Base-by-base conservation (phyloP, 108 stramenopile genomes). In the Mayamaea pseudoterrestris region DNA sequence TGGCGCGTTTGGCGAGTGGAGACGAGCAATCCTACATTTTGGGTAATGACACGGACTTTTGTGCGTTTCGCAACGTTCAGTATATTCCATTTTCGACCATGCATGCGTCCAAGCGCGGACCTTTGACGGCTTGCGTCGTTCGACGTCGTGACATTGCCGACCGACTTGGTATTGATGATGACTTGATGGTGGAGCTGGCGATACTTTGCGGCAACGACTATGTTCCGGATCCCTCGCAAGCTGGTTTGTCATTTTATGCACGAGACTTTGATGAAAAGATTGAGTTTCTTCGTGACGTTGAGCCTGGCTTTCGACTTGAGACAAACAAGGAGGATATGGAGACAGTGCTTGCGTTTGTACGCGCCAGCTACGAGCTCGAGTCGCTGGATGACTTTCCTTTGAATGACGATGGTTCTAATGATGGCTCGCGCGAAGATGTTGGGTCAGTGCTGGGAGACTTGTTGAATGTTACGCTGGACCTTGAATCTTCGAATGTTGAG, bases 201-300 rank as follows among this genome's bases (percentile, higher is more conserved):
- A 73, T 78, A 27, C 32, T 73, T 5, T 17, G 70, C 45, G 76
- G 76, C 0, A 78, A 78, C 51, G 76, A 78, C 34, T 78, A 70
- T 27, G 41, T 42, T 8, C 37, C 37, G 12, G 12, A 34, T 8
- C 12, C 32, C 8, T 11, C 32, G 12, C 32, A 34, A 7, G 20
- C 24, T 21, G 44, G n/a, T 26, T 13, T 25, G 4, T 5, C 24
- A 5, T 14, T 25, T 24, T 21, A 25, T 7, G 44, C 22, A 44
- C n/a, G 44, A 25, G n/a, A 22, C 4, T 22, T 26, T 26, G 24
- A 42, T 9, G 25, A 28, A 28, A 13, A 17, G 8, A 17, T 54
- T 14, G 41, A 43, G 4, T 30, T 30, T 41, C 14, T 54, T 6
- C 41, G 37, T n/a, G 21, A 22, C 1, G 25, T 42, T 20, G 26